These are phyloP conservation scores for Sporormia fimetaria DNA, from an alignment of 495 filamentous ascomycete genomes.

Conservation along the genomic window DNA sequence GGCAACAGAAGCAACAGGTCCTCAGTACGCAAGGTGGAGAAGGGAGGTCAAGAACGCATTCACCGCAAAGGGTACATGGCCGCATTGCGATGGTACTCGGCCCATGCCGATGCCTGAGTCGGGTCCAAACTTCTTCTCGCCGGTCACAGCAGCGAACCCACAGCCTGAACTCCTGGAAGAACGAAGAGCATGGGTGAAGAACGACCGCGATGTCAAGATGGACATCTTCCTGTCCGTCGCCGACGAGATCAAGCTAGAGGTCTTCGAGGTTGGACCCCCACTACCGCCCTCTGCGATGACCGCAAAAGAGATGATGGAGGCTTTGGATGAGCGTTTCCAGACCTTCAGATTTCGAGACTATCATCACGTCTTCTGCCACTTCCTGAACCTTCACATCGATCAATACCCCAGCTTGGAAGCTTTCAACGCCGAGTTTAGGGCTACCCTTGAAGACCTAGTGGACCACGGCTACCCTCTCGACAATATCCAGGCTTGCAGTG, in stretches of 20 bases:
- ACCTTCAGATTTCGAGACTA: conserved; percentile 24
- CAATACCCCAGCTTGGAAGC: conserved; percentile 19
- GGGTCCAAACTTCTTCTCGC: conserved; percentile 21
- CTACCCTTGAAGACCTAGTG: conserved; percentile 13
- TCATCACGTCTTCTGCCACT: conserved; percentile 24
- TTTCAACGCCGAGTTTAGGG: conserved; percentile 21
- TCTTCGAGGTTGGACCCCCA: conserved; percentile 23
- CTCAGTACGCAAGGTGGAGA: conserved; percentile 18
- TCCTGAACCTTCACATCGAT: conserved; percentile 26
- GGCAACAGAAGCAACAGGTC: conserved; percentile 11
- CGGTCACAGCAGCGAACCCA: conserved; percentile 5
- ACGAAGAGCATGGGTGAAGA: conserved; percentile 20
- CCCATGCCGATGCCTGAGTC: conserved; percentile 25
- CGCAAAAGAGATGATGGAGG: conserved; percentile 20
- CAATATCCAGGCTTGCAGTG: conserved; percentile 21
- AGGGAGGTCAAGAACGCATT: conserved; percentile 15
- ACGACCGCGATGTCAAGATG: conserved; percentile 23
- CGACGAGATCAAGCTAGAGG: conserved; percentile 25
- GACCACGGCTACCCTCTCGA: conserved; percentile 19
- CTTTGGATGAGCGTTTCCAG: conserved; percentile 17
- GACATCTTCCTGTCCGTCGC: conserved; percentile 23
- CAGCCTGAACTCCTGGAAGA: conserved; percentile 23
- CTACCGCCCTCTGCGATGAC: conserved; percentile 19
- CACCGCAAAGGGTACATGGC: conserved; percentile 15
- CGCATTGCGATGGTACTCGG: conserved; percentile 18